Percentiles rank a stretch among this genome's conserved stretches.
These are phyloP conservation scores for Lentinula novae-zelandiae DNA, from an alignment of 1,284 basidiomycete species.

Conservation along the genomic window DNA sequence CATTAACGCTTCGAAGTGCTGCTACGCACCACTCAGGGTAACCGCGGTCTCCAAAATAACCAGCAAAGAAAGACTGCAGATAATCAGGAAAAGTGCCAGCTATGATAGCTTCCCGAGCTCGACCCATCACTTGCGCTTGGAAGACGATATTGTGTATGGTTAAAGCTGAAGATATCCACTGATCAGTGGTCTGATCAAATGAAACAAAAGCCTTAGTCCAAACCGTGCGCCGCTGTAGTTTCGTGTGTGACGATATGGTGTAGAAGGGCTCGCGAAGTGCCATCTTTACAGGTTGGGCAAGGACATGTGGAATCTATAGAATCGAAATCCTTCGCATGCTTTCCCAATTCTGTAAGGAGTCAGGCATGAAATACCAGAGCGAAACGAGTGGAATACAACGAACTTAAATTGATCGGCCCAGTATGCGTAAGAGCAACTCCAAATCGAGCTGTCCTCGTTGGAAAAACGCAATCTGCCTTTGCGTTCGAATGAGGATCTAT, in stretches of 20 bases:
- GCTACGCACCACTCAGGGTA: conserved; percentile 85
- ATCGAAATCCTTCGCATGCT: conserved; percentile 62
- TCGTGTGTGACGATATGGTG: conserved; percentile 73
- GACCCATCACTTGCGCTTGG: conserved; percentile 79
- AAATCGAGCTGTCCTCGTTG: conserved; percentile 83
- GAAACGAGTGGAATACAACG: conserved; percentile 19
- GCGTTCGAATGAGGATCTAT: not conserved
- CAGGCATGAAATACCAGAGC: not conserved
- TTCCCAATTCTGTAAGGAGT: conserved; percentile 48
- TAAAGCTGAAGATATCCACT: conserved; percentile 42
- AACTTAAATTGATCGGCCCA: conserved; percentile 78
- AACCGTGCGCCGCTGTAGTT: conserved; percentile 78
- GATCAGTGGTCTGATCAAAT: conserved; percentile 8
- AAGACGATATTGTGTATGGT: conserved; percentile 80
- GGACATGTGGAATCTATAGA: conserved; percentile 74
- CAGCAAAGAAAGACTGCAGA: conserved; percentile 65
- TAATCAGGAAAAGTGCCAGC: conserved; percentile 74
- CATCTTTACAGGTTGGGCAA: conserved; percentile 71
- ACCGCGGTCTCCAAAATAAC: conserved; percentile 64
- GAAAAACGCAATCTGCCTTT: conserved; percentile 86
- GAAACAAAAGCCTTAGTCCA: conserved; percentile 14
- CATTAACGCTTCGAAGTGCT: conserved; percentile 70
- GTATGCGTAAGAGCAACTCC: conserved; percentile 78
- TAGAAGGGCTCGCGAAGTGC: conserved; percentile 65
- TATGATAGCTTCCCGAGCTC: conserved; percentile 74